These are phyloP conservation scores for Cornus florida DNA, from an alignment of 148 eudicot genomes.

Conservation along the genomic window DNA sequence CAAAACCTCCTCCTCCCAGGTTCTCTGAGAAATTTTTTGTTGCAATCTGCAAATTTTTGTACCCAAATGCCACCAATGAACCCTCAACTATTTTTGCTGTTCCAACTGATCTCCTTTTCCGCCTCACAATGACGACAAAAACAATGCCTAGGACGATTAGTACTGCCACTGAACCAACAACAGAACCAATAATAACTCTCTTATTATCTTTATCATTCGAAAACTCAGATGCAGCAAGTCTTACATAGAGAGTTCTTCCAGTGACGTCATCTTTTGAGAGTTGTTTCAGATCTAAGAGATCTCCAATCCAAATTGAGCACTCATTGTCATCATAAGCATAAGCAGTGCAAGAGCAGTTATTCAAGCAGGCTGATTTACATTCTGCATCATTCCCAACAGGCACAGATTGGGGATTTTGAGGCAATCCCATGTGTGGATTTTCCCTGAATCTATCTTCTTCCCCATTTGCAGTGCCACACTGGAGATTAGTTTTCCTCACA, in stretches of 20 bases:
- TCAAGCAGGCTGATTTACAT: slow-evolving; percentile 33
- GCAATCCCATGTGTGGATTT: not conserved
- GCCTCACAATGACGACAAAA: slow-evolving; percentile 14
- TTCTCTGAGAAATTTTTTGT: slow-evolving; percentile 49
- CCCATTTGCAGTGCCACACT: slow-evolving; percentile 35
- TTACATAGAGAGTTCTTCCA: slow-evolving; percentile 33
- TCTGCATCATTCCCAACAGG: slow-evolving; percentile 14
- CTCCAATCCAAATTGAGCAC: slow-evolving; percentile 40
- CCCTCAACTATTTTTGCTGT: slow-evolving; percentile 32
- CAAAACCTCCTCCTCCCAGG: slow-evolving; percentile 54
- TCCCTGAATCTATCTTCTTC: slow-evolving; percentile 27
- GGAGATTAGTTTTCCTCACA: slow-evolving; percentile 28
- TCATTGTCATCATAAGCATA: slow-evolving; percentile 25
- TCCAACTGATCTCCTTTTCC: slow-evolving; percentile 10
- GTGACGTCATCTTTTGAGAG: slow-evolving; percentile 26
- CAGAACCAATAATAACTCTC: slow-evolving; percentile 19
- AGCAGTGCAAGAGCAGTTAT: slow-evolving; percentile 41
- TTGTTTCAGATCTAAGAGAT: slow-evolving; percentile 30
- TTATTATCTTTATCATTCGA: slow-evolving; percentile 16
- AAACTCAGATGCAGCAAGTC: slow-evolving; percentile 37
- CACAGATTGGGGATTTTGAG: not conserved
- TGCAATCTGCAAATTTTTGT: slow-evolving; percentile 37
- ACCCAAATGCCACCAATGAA: slow-evolving; percentile 37
- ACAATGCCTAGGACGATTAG: slow-evolving; percentile 15
- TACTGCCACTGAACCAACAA: slow-evolving; percentile 23